phyloP scores from a whole-genome alignment of 1,284 basidiomycete genomes.

The Ceratobasidium sp. region DNA sequence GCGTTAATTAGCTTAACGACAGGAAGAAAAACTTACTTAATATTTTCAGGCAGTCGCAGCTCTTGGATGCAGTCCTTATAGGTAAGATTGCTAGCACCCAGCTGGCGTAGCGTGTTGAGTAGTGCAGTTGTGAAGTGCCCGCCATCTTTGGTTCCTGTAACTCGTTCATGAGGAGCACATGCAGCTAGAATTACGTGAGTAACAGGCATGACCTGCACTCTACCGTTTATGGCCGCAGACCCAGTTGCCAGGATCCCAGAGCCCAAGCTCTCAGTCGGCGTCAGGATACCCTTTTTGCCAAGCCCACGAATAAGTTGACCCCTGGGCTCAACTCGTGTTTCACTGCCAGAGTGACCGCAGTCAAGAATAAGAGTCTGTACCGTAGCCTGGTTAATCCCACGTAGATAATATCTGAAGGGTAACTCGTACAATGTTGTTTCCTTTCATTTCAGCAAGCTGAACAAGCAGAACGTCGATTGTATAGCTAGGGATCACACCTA shows the following conservation, averaged over 20 bases:
- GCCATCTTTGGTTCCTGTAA: too few species aligned
- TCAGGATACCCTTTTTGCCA: too few species aligned
- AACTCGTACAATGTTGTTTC: constrained; percentile 1
- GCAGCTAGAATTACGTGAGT: not conserved
- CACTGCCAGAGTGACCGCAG: constrained; percentile 11
- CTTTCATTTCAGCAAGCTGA: not conserved
- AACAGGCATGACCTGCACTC: too few species aligned
- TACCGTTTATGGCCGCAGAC: too few species aligned
- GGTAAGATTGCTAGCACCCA: not conserved
- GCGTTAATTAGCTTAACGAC: too few species aligned
- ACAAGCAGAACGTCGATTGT: not conserved
- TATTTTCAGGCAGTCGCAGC: not conserved
- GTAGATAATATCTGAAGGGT: not conserved
- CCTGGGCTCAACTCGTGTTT: too few species aligned
- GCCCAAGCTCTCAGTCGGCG: not conserved
- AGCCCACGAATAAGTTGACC: too few species aligned
- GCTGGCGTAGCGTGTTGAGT: not conserved
- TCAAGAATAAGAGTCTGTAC: constrained; percentile 23
- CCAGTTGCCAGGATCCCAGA: not conserved
- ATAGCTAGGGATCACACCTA: not conserved
- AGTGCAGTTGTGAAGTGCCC: too few species aligned
- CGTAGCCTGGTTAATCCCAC: too few species aligned
- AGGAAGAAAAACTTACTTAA: not conserved
- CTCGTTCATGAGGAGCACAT: not conserved
- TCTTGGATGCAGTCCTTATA: not conserved